Evolutionary conservation across 225 moss, liverwort and hornwort species (phyloP).

Genomic region (Bryoerythrophyllum caledonicum): DNA sequence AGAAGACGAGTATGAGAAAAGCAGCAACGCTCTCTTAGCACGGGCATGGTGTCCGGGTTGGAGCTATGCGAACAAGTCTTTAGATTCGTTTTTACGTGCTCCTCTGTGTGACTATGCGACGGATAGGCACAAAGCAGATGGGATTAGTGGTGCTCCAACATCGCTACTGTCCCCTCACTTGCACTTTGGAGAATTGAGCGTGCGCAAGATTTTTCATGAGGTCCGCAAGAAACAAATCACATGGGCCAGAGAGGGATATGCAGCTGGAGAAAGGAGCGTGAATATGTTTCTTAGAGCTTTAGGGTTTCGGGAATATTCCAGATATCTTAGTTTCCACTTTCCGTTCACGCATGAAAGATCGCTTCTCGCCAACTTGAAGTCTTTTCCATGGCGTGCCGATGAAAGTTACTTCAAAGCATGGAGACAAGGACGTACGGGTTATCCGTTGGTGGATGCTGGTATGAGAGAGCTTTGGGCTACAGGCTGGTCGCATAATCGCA

Average conservation of each 20-base stretch:
- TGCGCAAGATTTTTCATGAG: slow-evolving; percentile 93
- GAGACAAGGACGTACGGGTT: slow-evolving; percentile 98
- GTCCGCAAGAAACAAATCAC: slow-evolving; percentile 74
- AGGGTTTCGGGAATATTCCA: slow-evolving; percentile 97
- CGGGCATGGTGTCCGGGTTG: slow-evolving; percentile 94
- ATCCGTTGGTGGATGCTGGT: slow-evolving; percentile 96
- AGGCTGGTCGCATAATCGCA: slow-evolving; percentile 95
- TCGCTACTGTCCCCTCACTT: slow-evolving; percentile 88
- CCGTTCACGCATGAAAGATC: slow-evolving; percentile 98
- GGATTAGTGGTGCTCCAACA: slow-evolving; percentile 52
- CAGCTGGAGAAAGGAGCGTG: slow-evolving; percentile 68
- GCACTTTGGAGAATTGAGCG: slow-evolving; percentile 96
- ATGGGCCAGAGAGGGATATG: slow-evolving; percentile 77
- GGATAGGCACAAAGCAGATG: slow-evolving; percentile 81
- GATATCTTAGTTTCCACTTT: slow-evolving; percentile 98
- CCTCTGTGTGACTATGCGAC: slow-evolving; percentile 72
- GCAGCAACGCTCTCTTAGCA: slow-evolving; percentile 87
- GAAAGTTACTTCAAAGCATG: slow-evolving; percentile 88
- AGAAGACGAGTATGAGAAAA: slow-evolving; percentile 83
- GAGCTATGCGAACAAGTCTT: slow-evolving; percentile 76
- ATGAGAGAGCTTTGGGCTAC: slow-evolving; percentile 99
- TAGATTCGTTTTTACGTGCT: slow-evolving; percentile 69
- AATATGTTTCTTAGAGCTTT: slow-evolving; percentile 81
- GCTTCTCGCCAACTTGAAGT: slow-evolving; percentile 92
- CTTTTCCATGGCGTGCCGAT: slow-evolving; percentile 90